These are phyloP conservation scores for Pestalotiopsis sp. DNA, from an alignment of 2,329 filamentous ascomycete genomes.

Conservation along the genomic window DNA sequence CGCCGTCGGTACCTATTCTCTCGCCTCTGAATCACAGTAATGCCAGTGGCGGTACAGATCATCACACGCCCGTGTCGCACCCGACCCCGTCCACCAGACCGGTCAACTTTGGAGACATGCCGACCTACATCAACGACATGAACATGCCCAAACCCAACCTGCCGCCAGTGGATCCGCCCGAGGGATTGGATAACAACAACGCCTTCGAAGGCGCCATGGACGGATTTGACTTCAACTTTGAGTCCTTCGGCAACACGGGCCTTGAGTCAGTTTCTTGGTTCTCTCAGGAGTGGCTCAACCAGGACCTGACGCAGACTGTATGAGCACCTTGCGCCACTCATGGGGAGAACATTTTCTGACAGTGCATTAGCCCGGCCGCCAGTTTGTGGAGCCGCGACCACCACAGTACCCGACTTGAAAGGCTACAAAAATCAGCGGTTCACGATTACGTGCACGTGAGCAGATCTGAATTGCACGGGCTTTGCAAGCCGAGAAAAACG, in stretches of 20 bases:
- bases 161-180: slow-evolving; percentile 34
- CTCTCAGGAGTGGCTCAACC: slow-evolving; percentile 33
- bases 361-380: slow-evolving; percentile 3
- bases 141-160: slow-evolving; percentile 31
- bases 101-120: slow-evolving; percentile 25
- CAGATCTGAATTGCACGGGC: not conserved
- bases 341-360: slow-evolving; percentile 4
- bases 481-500: too few relatives aligned
- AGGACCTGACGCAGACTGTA: slow-evolving; percentile 31
- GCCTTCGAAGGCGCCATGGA: slow-evolving; percentile 53
- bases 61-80: slow-evolving; percentile 18
- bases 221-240: slow-evolving; percentile 47
- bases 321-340: slow-evolving; percentile 16
- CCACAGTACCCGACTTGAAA: slow-evolving; percentile 6
- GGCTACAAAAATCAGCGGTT: not conserved
- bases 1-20: slow-evolving; percentile 27
- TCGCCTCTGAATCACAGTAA: slow-evolving; percentile 22
- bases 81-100: slow-evolving; percentile 23
- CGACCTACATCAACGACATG: slow-evolving; percentile 23
- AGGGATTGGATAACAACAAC: slow-evolving; percentile 49
- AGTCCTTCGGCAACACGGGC: slow-evolving; percentile 42
- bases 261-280: slow-evolving; percentile 34
- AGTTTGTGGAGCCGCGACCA: not conserved
- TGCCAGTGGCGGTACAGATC: not conserved
- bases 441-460: not conserved